Evolutionary conservation across 371 early-diverging fungal species (phyloP).

Genomic region (Rhizopus arrhizus): DNA sequence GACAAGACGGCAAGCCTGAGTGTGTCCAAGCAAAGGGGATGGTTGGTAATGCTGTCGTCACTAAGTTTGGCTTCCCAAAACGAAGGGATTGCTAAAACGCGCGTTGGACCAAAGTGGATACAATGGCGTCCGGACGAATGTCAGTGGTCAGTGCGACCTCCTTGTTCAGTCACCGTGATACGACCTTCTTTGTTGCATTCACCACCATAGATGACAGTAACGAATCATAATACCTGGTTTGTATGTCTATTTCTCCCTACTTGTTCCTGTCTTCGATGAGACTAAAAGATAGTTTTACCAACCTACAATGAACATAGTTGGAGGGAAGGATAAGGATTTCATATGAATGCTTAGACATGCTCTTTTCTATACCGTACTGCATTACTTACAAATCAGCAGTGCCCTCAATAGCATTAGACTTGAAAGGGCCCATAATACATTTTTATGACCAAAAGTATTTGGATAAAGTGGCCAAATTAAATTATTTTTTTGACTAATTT

Average conservation of each 20-base stretch:
- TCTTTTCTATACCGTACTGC: no score
- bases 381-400: no score
- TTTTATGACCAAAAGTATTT: no score
- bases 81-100: constrained; percentile 31
- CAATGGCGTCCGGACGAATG: constrained; percentile 33
- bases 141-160: constrained; percentile 5
- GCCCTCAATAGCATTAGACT: no score
- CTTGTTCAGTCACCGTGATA: background rate
- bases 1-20: constrained; percentile 10
- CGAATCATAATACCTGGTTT: constrained; percentile 2
- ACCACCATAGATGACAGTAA: background rate
- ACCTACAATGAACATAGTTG: background rate
- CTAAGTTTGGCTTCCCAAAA: constrained; percentile 37
- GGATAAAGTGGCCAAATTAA: no score
- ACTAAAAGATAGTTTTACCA: constrained; percentile 6
- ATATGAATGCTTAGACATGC: no score
- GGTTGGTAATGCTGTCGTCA: constrained; percentile 29
- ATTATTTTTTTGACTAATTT: no score
- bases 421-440: no score
- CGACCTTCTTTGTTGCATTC: background rate
- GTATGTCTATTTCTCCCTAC: constrained; percentile 3
- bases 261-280: constrained; percentile 7
- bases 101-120: constrained; percentile 33
- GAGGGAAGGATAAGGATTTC: no score
- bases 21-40: constrained; percentile 36